A percentile compares a stretch with the other conserved stretches of the same genome.
Evolutionary conservation across 2,329 filamentous ascomycete species (phyloP).

Genomic region (Graphilbum fragrans): DNA sequence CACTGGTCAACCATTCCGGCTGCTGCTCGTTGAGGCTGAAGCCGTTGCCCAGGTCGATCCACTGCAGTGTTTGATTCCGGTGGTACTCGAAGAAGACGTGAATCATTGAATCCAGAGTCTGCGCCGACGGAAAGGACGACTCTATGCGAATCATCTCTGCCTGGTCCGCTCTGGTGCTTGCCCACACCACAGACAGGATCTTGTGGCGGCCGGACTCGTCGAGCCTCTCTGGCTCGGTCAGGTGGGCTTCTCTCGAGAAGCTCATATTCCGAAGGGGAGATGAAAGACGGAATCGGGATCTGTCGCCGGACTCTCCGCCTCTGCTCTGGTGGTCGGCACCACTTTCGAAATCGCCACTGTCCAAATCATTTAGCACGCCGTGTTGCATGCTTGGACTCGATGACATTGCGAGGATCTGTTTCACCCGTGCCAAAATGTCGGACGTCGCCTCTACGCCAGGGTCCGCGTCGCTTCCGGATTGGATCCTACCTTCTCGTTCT

Average conservation of each 20-base stretch:
- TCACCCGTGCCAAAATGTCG: background rate
- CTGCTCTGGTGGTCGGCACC: no score
- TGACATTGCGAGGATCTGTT: background rate
- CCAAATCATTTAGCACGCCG: no score
- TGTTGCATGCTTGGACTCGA: no score
- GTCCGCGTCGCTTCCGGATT: no score
- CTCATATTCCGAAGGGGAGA: no score
- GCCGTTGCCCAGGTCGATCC: slow-evolving; percentile 45
- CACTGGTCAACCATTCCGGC: slow-evolving; percentile 46
- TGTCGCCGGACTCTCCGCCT: no score
- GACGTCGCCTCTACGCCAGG: background rate
- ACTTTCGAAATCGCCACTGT: no score
- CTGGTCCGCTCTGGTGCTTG: slow-evolving; percentile 35
- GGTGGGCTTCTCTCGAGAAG: no score
- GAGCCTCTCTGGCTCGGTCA: slow-evolving; percentile 30
- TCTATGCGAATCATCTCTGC: slow-evolving; percentile 38
- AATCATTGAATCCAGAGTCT: slow-evolving; percentile 46
- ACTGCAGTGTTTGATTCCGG: slow-evolving; percentile 41
- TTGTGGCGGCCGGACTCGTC: slow-evolving; percentile 41
- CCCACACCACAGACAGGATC: slow-evolving; percentile 50
- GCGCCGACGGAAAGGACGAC: slow-evolving; percentile 50
- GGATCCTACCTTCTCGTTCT: no score
- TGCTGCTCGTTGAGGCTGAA: slow-evolving; percentile 43
- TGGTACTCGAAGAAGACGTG: slow-evolving; percentile 48
- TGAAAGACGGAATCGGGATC: no score